Evolutionary conservation across 1,284 basidiomycete species (phyloP).

Genomic region (Moniliella sp.): DNA sequence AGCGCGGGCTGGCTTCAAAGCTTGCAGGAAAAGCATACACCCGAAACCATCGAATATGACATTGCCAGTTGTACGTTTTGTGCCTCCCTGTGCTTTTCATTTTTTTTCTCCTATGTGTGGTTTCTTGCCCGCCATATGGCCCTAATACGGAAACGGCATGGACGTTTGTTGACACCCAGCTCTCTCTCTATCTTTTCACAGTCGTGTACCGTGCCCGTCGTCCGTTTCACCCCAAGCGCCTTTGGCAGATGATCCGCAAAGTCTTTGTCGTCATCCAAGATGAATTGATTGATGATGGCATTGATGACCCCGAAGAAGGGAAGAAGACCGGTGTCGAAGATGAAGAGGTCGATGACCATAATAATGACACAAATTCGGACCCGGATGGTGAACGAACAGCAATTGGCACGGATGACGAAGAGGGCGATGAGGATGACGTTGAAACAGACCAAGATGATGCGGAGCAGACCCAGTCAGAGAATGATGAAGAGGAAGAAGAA

Average conservation of each 20-base stretch:
- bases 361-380: background rate
- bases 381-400: slow-evolving; percentile 1
- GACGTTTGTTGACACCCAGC: too few species aligned
- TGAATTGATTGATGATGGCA: slow-evolving; percentile 31
- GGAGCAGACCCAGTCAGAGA: slow-evolving; percentile 2
- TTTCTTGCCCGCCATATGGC: too few species aligned
- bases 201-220: slow-evolving; percentile 32
- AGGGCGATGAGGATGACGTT: slow-evolving; percentile 1
- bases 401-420: background rate
- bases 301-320: slow-evolving; percentile 3
- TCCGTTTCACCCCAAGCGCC: slow-evolving; percentile 37
- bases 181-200: slow-evolving; percentile 17
- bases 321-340: slow-evolving; percentile 4
- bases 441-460: slow-evolving; percentile 3
- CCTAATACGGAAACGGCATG: too few species aligned
- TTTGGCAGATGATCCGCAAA: slow-evolving; percentile 36
- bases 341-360: slow-evolving; percentile 2
- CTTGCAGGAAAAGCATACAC: slow-evolving; percentile 35
- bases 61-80: slow-evolving; percentile 21
- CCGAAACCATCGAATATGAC: slow-evolving; percentile 36
- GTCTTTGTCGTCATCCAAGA: slow-evolving; percentile 36
- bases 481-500: slow-evolving; percentile 6
- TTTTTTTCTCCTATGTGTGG: too few species aligned
- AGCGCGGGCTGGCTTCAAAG: slow-evolving; percentile 38
- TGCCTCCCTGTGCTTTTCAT: slow-evolving; percentile 7